Base-by-base conservation (phyloP, 2,329 filamentous ascomycete species). In the Colletotrichum cuscutae region DNA sequence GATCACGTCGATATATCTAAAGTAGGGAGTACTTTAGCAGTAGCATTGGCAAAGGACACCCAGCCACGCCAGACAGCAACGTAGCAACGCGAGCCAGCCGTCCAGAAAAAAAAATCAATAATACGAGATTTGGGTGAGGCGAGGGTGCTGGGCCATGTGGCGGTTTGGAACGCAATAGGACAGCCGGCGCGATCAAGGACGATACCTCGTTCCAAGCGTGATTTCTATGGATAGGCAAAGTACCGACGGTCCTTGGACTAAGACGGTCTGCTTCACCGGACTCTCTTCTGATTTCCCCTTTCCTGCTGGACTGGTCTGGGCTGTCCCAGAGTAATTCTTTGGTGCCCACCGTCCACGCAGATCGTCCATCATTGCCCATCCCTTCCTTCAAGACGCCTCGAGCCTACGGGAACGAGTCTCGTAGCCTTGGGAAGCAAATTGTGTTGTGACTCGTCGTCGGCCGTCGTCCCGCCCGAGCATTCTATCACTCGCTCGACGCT, bases 81-180 rank as follows among this genome's bases (percentile, higher is more conserved):
- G 57, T 61, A 62, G 64, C 35, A 54, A 61, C 59, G 58, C 53
- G 13, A 65, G 53, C 52, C 60, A 35, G 59, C 49, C 13, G 49
- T 71, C 46, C n/a, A n/a, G 49, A 54, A 42, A 42, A 42, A 37
- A 24, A 61, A 54, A 32, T 26, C 59, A 64, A 69, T 49, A 70
- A 69, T 69, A 72, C 70, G 70, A 72, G 53, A 37, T 37, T 56
- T 37, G 46, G 9, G 62, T 64, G 70, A 64, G 70, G 65, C 70
- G 70, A 72, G 54, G 65, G 65, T 72, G 59, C 58, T 26, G 59
- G 37, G 53, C 65, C 8, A 49, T 46, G 70, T 69, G 70, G 70
- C 54, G 70, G 70, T 56, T 70, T 63, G 59, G 53, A 69, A 69
- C 58, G 70, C 52, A 49, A 57, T 71, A 52, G 54, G 60, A 46